Base-by-base conservation (phyloP, 352 stramenopile species). In the Phytopythium cucurbitacearum region DNA sequence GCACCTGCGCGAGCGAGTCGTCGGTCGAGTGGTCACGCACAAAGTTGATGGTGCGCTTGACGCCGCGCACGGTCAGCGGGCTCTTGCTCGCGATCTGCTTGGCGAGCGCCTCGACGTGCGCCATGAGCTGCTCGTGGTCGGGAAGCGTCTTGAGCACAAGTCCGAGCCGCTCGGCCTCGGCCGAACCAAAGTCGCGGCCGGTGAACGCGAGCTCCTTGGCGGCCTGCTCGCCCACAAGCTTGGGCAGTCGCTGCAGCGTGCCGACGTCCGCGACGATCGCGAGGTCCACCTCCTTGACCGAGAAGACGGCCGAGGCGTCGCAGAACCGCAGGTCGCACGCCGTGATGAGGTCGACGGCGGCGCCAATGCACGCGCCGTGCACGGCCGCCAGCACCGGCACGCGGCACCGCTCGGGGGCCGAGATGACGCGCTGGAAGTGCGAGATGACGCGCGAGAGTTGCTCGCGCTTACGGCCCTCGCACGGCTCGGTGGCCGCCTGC, bases 1-100 rank as follows among this genome's bases (percentile, higher is more conserved):
- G 75, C 32, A 96, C 59, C 61, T 96, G 85, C 56, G 79, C 40
- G 12, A 96, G 71, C 36, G 83, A 66, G 49, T 96, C 83, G 21
- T 54, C 40, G 3, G 85, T 95, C 58, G 79, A 80, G 72, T 95
- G 87, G 56, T 96, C 86, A 12, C 87, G 77, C 60, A 85, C 77
- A 69, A 92, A 95, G 48, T 94, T 70, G 40, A 95, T 89, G 28
- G 81, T 89, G 60, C 94, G 65, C 61, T 96, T 96, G 48, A 96
- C 88, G 38, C 87, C 87, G 28, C 87, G 82, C 54, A 95, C 70
- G 6, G 85, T 95, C 12, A 96, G 57, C 7, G 87, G 87, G 47
- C 83, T 95, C 67, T 96, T 96, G 48, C 71, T 62, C 11, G 86
- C 80, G 59, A 96, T 95, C 21, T 55, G 49, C 34, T 61, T 64